phyloP scores from a whole-genome alignment of 208 protist genomes.

The Blastocrithidia nonstop region DNA sequence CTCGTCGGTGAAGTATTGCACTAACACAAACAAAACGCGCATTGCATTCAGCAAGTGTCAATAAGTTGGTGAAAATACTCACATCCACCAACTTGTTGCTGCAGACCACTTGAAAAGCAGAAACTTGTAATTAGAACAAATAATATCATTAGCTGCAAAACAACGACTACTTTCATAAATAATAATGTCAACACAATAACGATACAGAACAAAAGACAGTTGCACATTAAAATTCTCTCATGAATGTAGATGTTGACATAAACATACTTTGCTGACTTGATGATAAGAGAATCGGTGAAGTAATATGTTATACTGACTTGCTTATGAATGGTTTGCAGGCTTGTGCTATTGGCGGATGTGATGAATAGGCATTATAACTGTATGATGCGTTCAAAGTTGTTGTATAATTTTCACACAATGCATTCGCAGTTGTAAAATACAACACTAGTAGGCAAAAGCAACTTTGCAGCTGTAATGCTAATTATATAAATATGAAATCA shows the following conservation, averaged over 20 bases:
- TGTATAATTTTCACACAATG: no score
- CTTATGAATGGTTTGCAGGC: slow-evolving; percentile 41
- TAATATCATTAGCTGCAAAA: no score
- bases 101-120: not conserved
- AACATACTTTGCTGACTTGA: no score
- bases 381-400: slow-evolving; percentile 37
- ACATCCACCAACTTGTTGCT: slow-evolving; percentile 5
- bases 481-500: not conserved
- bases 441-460: no score
- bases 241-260: not conserved
- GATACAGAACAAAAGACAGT: no score
- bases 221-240: no score
- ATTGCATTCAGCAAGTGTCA: slow-evolving; percentile 8
- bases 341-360: slow-evolving; percentile 42
- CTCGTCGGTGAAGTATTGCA: slow-evolving; percentile 42
- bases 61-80: no score
- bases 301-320: slow-evolving; percentile 9
- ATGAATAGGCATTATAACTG: slow-evolving; percentile 18
- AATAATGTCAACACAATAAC: not conserved
- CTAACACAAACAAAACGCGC: slow-evolving; percentile 27
- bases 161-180: no score
- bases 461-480: no score
- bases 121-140: no score
- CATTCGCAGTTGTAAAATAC: no score
- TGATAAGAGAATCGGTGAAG: slow-evolving; percentile 1